Evolutionary conservation across 2,329 filamentous ascomycete species (phyloP).

Genomic region (Thielaviopsis musarum): DNA sequence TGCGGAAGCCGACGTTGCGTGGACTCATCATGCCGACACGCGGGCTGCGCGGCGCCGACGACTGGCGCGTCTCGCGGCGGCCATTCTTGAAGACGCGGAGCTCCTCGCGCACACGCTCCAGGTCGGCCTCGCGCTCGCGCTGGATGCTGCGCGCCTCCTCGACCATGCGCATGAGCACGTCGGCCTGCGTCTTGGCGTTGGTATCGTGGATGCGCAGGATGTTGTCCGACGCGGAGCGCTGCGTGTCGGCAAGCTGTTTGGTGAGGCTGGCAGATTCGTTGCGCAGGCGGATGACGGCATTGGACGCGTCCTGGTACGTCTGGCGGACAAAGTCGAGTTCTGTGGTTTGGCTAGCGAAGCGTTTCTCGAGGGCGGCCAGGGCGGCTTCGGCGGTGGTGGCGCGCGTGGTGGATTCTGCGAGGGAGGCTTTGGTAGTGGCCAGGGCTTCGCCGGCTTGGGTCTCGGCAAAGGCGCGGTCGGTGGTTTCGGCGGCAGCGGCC

Average conservation of each 20-base stretch:
- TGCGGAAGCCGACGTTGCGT: slow-evolving; percentile 17
- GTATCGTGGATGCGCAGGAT: slow-evolving; percentile 30
- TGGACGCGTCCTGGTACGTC: slow-evolving; percentile 42
- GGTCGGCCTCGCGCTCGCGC: slow-evolving; percentile 34
- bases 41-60: slow-evolving; percentile 42
- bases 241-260: slow-evolving; percentile 24
- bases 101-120: slow-evolving; percentile 32
- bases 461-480: not conserved
- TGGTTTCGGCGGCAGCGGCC: slow-evolving; percentile 1
- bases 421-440: not conserved
- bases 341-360: slow-evolving; percentile 20
- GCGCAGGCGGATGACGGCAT: slow-evolving; percentile 26
- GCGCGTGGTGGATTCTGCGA: slow-evolving; percentile 24
- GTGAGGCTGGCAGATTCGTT: slow-evolving; percentile 31
- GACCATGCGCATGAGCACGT: slow-evolving; percentile 23
- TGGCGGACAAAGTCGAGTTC: slow-evolving; percentile 40
- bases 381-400: slow-evolving; percentile 17
- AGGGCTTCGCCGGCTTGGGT: slow-evolving; percentile 3
- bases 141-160: slow-evolving; percentile 25
- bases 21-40: slow-evolving; percentile 37
- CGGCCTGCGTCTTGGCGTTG: slow-evolving; percentile 23
- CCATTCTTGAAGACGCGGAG: slow-evolving; percentile 29
- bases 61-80: slow-evolving; percentile 37
- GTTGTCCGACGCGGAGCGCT: slow-evolving; percentile 27
- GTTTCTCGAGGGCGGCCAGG: slow-evolving; percentile 24